phyloP scores from a whole-genome alignment of 2,329 filamentous ascomycete species.

The Dichotomopilus funicola region DNA sequence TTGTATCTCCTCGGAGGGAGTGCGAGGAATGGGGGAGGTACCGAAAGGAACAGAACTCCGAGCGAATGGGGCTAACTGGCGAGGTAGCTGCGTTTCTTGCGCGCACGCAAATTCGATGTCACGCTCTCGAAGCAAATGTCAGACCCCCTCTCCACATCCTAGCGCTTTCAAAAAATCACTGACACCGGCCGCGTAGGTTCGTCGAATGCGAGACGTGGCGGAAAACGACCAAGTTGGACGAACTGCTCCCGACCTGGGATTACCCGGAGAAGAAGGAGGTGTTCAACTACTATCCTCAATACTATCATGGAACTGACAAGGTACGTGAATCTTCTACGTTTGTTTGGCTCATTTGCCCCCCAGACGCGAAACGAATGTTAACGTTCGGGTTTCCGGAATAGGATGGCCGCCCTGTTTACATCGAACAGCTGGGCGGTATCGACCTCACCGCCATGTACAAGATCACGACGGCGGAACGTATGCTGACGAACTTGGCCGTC shows the following conservation, averaged over 20 bases:
- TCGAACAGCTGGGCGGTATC: constrained; percentile 91
- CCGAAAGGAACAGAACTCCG: no score
- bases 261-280: constrained; percentile 81
- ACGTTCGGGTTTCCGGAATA: constrained; percentile 31
- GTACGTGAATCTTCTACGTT: constrained; percentile 32
- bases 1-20: background rate
- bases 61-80: no score
- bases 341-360: background rate
- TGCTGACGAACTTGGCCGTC: constrained; percentile 91
- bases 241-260: constrained; percentile 72
- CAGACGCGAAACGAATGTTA: background rate
- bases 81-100: constrained; percentile 72
- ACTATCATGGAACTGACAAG: constrained; percentile 96
- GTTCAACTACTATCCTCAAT: constrained; percentile 92
- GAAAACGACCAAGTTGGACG: constrained; percentile 75
- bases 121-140: constrained; percentile 81
- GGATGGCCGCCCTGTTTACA: constrained; percentile 96
- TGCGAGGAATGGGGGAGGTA: background rate
- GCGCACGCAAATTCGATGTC: constrained; percentile 93
- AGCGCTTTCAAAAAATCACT: constrained; percentile 25
- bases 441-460: constrained; percentile 85
- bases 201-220: constrained; percentile 86
- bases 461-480: constrained; percentile 86
- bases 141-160: constrained; percentile 7
- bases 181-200: constrained; percentile 57